Evolutionary conservation across 352 stramenopile genomes (phyloP).

Genomic region (Halophytophthora polymorphica): DNA sequence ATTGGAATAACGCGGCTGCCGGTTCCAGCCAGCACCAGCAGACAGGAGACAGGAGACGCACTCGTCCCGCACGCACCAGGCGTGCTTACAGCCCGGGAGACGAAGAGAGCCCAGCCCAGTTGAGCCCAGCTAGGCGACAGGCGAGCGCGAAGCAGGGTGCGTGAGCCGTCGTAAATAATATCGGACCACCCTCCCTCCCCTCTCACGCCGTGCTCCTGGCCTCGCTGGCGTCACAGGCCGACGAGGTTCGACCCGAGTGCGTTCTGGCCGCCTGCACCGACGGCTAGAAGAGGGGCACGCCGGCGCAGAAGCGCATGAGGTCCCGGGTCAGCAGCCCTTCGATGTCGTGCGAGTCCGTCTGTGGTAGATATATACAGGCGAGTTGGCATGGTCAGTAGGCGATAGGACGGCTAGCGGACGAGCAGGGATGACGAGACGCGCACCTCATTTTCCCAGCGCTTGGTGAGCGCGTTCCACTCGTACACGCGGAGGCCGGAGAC

Average conservation of each 20-base stretch:
- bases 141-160: conserved; percentile 18
- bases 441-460: conserved; percentile 80
- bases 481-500: conserved; percentile 72
- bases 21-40: conserved; percentile 23
- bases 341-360: conserved; percentile 76
- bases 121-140: conserved; percentile 11
- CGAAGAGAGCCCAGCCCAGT: conserved; percentile 13
- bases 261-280: neutral
- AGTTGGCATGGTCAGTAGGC: too few species aligned
- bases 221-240: neutral
- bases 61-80: neutral
- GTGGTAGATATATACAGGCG: too few species aligned
- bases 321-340: conserved; percentile 79
- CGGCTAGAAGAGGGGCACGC: conserved; percentile 65
- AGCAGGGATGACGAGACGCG: neutral
- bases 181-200: conserved; percentile 14
- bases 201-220: conserved; percentile 9
- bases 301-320: conserved; percentile 73
- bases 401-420: too few species aligned
- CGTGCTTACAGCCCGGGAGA: conserved; percentile 16
- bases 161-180: conserved; percentile 26
- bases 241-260: neutral
- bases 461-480: conserved; percentile 67
- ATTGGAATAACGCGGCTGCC: conserved; percentile 82
- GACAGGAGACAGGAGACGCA: conserved; percentile 7